Percentiles rank a stretch among this genome's conserved stretches.
Conservation (phyloP, 23 red algal species). For the Gracilaria caudata region DNA sequence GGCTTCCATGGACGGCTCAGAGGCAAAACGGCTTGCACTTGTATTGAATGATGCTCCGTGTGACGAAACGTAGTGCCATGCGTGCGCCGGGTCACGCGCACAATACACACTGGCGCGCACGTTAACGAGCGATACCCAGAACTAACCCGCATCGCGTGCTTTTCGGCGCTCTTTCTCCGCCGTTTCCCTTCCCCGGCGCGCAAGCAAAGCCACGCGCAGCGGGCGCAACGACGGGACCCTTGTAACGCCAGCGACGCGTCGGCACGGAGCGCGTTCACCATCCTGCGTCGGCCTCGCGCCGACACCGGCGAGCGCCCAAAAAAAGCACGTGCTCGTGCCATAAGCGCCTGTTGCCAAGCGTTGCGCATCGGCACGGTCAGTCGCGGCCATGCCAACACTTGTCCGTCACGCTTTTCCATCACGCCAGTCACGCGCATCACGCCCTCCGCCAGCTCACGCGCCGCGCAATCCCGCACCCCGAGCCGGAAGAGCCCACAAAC, state of each 20-base stretch:
- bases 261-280: not conserved
- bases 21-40: no score
- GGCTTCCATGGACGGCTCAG: no score
- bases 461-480: constrained; percentile 10
- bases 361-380: not conserved
- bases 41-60: no score
- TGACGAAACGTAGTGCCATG: no score
- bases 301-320: constrained; percentile 1
- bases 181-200: no score
- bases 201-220: not conserved
- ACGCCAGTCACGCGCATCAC: not conserved
- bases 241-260: not conserved
- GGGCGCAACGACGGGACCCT: not conserved
- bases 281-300: not conserved
- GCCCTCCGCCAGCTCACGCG: constrained; percentile 12
- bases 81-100: no score
- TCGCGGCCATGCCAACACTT: not conserved
- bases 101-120: no score
- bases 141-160: no score
- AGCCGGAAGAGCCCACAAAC: not conserved
- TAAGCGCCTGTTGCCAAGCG: not conserved
- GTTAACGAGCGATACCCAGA: no score
- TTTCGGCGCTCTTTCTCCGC: no score
- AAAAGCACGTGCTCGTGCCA: not conserved
- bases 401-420: constrained; percentile 3